phyloP scores from a whole-genome alignment of 1,139 yeast genomes.

The Magnusiomyces tetraspermus region DNA sequence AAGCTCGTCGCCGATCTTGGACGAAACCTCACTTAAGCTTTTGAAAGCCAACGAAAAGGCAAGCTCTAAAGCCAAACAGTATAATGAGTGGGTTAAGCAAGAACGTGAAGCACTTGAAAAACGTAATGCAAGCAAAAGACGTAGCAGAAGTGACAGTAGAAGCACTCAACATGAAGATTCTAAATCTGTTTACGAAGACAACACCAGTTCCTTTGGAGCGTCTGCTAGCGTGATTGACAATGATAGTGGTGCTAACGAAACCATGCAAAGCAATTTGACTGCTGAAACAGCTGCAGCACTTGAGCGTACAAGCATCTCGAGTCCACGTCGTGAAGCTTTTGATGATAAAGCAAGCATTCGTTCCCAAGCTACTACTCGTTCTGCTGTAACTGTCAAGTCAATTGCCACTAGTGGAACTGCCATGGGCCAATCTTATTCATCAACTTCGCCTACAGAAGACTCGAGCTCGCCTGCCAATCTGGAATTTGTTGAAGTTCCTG shows the following conservation, averaged over 20 bases:
- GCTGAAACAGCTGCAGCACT: background rate
- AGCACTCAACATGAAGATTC: conserved; percentile 3
- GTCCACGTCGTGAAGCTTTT: background rate
- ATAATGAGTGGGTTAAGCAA: conserved; percentile 8
- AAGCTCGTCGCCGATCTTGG: conserved; percentile 21
- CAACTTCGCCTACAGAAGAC: background rate
- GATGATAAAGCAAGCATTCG: background rate
- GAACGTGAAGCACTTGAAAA: conserved; percentile 13
- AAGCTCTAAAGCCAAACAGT: conserved; percentile 9
- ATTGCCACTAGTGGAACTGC: background rate
- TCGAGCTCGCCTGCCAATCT: background rate
- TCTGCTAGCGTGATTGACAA: background rate
- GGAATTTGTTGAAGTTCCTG: conserved; percentile 3
- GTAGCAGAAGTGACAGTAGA: conserved; percentile 10
- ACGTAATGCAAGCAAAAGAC: conserved; percentile 10
- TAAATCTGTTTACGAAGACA: background rate
- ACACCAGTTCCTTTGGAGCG: background rate
- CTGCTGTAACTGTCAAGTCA: background rate
- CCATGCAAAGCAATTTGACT: background rate
- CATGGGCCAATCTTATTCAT: too few relatives aligned
- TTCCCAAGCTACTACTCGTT: background rate
- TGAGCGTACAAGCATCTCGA: background rate
- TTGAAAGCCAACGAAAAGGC: conserved; percentile 17
- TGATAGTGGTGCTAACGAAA: background rate
- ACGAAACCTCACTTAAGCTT: conserved; percentile 18